These are phyloP conservation scores for Coemansia sp. DNA, from an alignment of 192 early-diverging fungal species.

Conservation along the genomic window DNA sequence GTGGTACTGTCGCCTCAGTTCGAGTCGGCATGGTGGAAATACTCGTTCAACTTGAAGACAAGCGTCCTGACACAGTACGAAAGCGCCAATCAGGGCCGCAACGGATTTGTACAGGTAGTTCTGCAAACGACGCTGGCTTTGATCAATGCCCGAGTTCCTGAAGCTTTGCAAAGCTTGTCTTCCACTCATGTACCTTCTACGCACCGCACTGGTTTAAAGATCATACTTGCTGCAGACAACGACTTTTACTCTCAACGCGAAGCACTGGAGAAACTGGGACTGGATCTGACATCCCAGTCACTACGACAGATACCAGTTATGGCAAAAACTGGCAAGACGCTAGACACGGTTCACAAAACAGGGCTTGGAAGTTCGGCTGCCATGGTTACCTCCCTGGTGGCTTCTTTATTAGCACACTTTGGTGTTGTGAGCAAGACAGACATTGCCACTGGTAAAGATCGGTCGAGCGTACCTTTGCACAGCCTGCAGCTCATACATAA, in stretches of 20 bases:
- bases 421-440: conserved; percentile 32
- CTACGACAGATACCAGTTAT: conserved; percentile 62
- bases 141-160: conserved; percentile 18
- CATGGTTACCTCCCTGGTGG: conserved; percentile 88
- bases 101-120: conserved; percentile 45
- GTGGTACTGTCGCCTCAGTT: conserved; percentile 83
- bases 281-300: conserved; percentile 58
- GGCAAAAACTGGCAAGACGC: conserved; percentile 60
- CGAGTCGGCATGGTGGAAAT: conserved; percentile 76
- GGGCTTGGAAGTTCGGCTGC: conserved; percentile 97
- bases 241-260: conserved; percentile 98
- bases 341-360: conserved; percentile 83
- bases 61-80: conserved; percentile 22
- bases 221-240: conserved; percentile 86
- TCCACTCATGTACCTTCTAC: neutral
- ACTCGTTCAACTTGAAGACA: conserved; percentile 38
- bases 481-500: conserved; percentile 73
- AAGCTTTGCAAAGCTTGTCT: neutral
- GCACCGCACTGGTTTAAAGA: conserved; percentile 55
- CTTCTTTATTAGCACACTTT: conserved; percentile 75
- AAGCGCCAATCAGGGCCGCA: conserved; percentile 30
- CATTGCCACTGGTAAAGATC: neutral
- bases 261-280: conserved; percentile 55
- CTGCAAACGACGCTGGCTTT: conserved; percentile 37
- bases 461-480: neutral